Evolutionary conservation across 1,284 basidiomycete genomes (phyloP), one percentile per base, ranked within the genome.

Genomic region (Pseudozyma pruni): DNA sequence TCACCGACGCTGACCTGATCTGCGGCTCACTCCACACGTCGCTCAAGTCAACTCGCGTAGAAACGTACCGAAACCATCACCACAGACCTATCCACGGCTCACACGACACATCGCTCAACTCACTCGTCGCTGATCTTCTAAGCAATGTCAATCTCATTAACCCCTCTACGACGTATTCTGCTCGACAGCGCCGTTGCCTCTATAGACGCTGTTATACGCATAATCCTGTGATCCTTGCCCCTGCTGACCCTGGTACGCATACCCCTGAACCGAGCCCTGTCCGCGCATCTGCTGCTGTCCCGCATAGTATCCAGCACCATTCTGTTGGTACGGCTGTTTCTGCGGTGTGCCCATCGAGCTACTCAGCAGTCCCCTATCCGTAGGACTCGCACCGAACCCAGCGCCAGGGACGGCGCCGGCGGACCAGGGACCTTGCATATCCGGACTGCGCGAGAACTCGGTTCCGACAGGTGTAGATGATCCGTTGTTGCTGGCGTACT

Each of bases 361-460:
- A 19, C 48, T 51, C 20, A 23, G 8, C 9, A 44, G 41, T 3
- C 19, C 20, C 8, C 67, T 27, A 1, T 70, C 60, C 4, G 59
- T 56, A 1, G 56, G 67, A 14, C 50, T 55, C 16, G 39, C 17
- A 1, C 51, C 43, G 22, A 59, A 69, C 4, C 43, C 33, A 31
- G 23, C 16, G 41, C 42, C 20, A 8, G 50, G 33, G 4, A 50
- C 55, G 0, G 62, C 62, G 3, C 62, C 62, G 1, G 62, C 69
- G 1, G 45, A 51, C 69, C 69, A 72, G 8, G 58, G 58, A 1
- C 69, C 62, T 13, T 49, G 46, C 19, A 45, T 49, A 2, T 61
- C 62, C 4, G 69, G 69, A 22, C 58, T 62, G 14, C 69, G 37
- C 13, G 62, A 72, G 29, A 51, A 67, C n/a, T 56, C 68, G 33